Evolutionary conservation across 345 rosid species (phyloP).

Genomic region (sweet orange (Citrus sinensis)): DNA sequence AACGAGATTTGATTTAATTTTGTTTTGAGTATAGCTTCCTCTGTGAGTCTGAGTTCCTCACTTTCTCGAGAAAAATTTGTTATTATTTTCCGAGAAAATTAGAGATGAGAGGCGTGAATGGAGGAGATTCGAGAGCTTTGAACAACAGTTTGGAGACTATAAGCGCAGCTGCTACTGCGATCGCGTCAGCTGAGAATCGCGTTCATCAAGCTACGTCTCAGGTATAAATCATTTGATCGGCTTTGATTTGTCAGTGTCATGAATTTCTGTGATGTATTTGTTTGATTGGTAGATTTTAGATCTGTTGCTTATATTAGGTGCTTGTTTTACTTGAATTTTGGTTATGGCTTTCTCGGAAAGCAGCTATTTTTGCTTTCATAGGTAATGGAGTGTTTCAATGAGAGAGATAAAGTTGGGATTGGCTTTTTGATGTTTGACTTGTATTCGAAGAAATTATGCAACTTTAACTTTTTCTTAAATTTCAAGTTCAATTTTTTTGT

Average conservation of each 20-base stretch:
- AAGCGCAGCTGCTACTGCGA: slow-evolving; percentile 86
- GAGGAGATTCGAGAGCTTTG: slow-evolving; percentile 35
- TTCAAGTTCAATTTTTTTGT: not conserved
- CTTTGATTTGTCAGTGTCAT: not conserved
- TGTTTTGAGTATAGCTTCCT: not conserved
- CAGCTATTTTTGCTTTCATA: not conserved
- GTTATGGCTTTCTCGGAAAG: not conserved
- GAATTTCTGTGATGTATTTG: not conserved
- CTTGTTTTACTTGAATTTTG: not conserved
- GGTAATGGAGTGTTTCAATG: not conserved
- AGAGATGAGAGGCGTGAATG: slow-evolving; percentile 46
- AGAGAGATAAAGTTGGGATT: not conserved
- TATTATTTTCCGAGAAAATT: not conserved
- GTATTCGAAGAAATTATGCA: slow-evolving; percentile 3
- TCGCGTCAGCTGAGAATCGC: slow-evolving; percentile 78
- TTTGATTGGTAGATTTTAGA: slow-evolving; percentile 15
- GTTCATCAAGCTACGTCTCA: slow-evolving; percentile 51
- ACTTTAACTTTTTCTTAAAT: slow-evolving; percentile 5
- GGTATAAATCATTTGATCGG: slow-evolving; percentile 23
- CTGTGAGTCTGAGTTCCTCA: not conserved
- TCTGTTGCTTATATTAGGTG: slow-evolving; percentile 8
- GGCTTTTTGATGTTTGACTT: slow-evolving; percentile 18
- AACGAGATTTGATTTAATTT: not conserved
- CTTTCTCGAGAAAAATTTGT: slow-evolving; percentile 10
- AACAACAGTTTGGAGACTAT: slow-evolving; percentile 58